Base-by-base conservation (phyloP, 169 alveolate genomes). In the Perkinsus olseni region DNA sequence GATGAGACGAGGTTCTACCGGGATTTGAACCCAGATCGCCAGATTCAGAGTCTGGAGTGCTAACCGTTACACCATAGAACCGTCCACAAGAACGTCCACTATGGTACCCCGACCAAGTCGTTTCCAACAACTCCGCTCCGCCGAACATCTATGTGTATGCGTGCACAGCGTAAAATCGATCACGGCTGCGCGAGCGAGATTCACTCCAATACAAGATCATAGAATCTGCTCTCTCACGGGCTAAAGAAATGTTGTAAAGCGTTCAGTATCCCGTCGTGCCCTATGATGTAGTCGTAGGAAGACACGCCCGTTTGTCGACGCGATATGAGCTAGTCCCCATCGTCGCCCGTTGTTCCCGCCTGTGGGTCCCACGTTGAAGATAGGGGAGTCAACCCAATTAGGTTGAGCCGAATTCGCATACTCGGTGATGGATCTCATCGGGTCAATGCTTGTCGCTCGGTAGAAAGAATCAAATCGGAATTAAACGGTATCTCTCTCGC, bases 371-470 rank as follows among this genome's bases (percentile, higher is more conserved):
- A 62, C 82, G 82, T 62, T 62, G 82, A 62, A 62, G 82, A 62
- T 62, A 62, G 82, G 82, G 82, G 82, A 62, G 82, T 62, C 82
- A 62, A 28, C 28, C 17, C 31, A 62, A 13, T 62, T 8, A 40
- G 11, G 50, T 62, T 28, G 34, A 62, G 82, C 82, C 82, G 82
- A 62, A 62, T 62, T 24, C 13, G 82, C 82, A 62, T 28, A 62
- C 82, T 62, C 34, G 31, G 31, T 62, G 82, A 62, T 13, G 82
- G 82, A 62, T 13, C 82, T 62, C 31, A 62, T 62, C 31, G 82
- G 82, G 82, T 62, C 82, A 62, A 62, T 62, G 82, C 82, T 62
- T 62, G 82, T 62, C 82, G 82, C 82, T 62, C 82, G 82, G 82
- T 62, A 62, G 82, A 62, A 28, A 24, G 82, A 62, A 62, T 21